phyloP scores from a whole-genome alignment of 106 monocot genomes.

The Acanthochlamys bracteata region DNA sequence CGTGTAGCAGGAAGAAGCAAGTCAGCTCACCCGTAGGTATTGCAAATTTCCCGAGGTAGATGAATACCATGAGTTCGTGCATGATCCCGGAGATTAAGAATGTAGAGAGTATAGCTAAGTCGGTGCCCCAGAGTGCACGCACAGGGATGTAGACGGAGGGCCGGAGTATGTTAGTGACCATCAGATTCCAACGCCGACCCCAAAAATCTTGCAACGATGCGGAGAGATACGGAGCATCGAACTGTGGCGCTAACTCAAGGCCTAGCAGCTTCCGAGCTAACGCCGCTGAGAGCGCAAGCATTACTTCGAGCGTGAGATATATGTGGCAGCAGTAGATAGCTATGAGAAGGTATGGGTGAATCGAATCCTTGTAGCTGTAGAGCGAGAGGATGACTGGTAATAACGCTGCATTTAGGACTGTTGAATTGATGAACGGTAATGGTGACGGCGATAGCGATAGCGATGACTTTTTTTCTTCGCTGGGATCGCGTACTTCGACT shows the following conservation, averaged over 20 bases:
- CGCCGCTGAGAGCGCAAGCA: slow-evolving; percentile 18
- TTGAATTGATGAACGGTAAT: too few relatives aligned
- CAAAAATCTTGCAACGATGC: slow-evolving; percentile 47
- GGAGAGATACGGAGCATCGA: slow-evolving; percentile 30
- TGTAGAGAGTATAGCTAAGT: slow-evolving; percentile 12
- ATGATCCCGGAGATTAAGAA: slow-evolving; percentile 47
- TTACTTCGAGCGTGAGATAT: slow-evolving; percentile 40
- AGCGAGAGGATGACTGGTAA: slow-evolving; percentile 14
- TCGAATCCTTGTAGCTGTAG: slow-evolving; percentile 11
- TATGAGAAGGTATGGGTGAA: slow-evolving; percentile 17
- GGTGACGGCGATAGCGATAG: background rate
- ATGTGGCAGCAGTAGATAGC: slow-evolving; percentile 26
- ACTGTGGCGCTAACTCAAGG: slow-evolving; percentile 41
- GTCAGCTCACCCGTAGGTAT: slow-evolving; percentile 24
- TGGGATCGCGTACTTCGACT: background rate
- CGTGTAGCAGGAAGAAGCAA: slow-evolving; percentile 38
- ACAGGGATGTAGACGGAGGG: slow-evolving; percentile 48
- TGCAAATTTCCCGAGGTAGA: slow-evolving; percentile 14
- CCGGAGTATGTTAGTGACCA: slow-evolving; percentile 43
- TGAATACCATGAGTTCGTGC: slow-evolving; percentile 56
- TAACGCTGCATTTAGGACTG: slow-evolving; percentile 9
- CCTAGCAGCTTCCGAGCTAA: slow-evolving; percentile 11
- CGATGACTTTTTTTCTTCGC: background rate
- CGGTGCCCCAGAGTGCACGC: slow-evolving; percentile 8
- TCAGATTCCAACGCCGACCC: slow-evolving; percentile 61